Conservation (phyloP, 768 basidiomycete species). For the Lactarius hengduanensis region DNA sequence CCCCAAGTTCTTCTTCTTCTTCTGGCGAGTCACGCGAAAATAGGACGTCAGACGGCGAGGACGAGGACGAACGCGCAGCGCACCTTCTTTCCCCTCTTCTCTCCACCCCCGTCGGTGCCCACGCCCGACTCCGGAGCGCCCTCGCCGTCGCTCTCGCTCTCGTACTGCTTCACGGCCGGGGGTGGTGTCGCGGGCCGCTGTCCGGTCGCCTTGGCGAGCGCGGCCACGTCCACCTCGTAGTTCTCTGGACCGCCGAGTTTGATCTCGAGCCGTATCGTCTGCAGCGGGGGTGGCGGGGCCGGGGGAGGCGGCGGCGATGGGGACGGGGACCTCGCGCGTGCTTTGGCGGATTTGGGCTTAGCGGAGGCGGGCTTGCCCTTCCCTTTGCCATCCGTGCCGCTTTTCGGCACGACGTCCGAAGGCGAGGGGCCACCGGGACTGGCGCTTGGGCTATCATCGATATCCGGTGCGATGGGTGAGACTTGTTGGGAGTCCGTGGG, state of each 20-base stretch:
- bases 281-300: slow-evolving; percentile 48
- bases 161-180: slow-evolving; percentile 38
- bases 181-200: slow-evolving; percentile 61
- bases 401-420: slow-evolving; percentile 26
- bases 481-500: slow-evolving; percentile 19
- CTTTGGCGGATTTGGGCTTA: slow-evolving; percentile 55
- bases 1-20: slow-evolving; percentile 47
- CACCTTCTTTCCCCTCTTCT: slow-evolving; percentile 42
- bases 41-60: neutral
- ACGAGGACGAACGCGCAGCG: neutral
- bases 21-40: neutral
- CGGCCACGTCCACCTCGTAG: slow-evolving; percentile 68
- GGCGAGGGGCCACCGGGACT: slow-evolving; percentile 32
- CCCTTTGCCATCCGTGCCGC: slow-evolving; percentile 21
- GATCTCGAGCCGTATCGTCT: slow-evolving; percentile 70
- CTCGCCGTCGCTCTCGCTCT: slow-evolving; percentile 54
- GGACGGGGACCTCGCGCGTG: slow-evolving; percentile 49
- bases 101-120: slow-evolving; percentile 34
- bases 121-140: slow-evolving; percentile 30
- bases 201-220: slow-evolving; percentile 59
- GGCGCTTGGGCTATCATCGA: slow-evolving; percentile 18
- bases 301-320: slow-evolving; percentile 56
- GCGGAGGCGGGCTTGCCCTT: slow-evolving; percentile 27
- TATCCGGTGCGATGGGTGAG: slow-evolving; percentile 15
- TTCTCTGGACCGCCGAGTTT: slow-evolving; percentile 67